Percentiles rank a stretch among this genome's conserved stretches.
These are phyloP conservation scores for Eimeria zaria DNA, from an alignment of 169 alveolate genomes.

Conservation along the genomic window DNA sequence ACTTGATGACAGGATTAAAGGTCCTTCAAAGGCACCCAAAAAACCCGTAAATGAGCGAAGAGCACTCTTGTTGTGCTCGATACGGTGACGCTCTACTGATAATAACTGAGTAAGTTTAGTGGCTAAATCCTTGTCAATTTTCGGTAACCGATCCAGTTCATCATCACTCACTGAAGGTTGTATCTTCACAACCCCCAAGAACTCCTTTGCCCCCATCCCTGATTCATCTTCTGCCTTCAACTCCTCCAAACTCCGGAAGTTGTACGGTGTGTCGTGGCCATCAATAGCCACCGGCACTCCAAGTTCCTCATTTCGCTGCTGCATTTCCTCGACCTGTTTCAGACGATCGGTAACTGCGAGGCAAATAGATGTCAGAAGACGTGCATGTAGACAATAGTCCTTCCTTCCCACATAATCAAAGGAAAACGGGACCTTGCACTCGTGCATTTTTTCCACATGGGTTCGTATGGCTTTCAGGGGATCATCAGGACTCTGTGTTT, in stretches of 20 bases:
- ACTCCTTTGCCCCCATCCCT: not conserved
- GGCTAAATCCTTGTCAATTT: not conserved
- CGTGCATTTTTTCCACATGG: not conserved
- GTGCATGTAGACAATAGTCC: not conserved
- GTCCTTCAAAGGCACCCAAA: not conserved
- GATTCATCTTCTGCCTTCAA: not conserved
- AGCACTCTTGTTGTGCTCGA: not conserved
- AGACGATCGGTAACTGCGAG: not conserved
- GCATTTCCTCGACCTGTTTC: not conserved
- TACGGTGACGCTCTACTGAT: not conserved
- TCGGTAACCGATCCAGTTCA: not conserved
- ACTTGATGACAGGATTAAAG: not conserved
- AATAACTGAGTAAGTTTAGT: not conserved
- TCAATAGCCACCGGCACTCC: not conserved
- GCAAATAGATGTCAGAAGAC: not conserved
- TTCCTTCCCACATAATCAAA: not conserved
- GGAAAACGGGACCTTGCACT: not conserved
- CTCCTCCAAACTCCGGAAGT: not conserved
- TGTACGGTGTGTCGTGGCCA: not conserved
- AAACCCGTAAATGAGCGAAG: not conserved
- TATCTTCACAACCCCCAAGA: not conserved
- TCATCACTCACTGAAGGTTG: not conserved
- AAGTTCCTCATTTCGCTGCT: not conserved
- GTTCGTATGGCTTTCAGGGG: not conserved
- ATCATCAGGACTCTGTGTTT: not conserved